These are phyloP conservation scores for Chenopodium formosanum DNA, from an alignment of 148 eudicot species.

Conservation along the genomic window DNA sequence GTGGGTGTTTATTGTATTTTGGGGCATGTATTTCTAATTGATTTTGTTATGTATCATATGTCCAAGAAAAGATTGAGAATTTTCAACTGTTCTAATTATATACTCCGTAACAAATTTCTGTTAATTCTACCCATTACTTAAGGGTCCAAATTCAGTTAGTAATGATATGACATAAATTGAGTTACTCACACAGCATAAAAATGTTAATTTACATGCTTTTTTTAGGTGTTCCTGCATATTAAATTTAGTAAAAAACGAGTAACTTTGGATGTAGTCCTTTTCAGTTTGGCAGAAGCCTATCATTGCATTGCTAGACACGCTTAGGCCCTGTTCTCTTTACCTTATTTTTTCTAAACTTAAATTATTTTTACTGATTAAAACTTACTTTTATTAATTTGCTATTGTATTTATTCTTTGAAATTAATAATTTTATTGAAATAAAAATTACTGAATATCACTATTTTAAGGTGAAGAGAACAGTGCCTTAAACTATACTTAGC, in stretches of 20 bases:
- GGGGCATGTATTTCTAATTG: background rate
- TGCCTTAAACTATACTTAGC: background rate
- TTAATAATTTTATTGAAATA: too few relatives aligned
- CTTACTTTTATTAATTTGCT: too few relatives aligned
- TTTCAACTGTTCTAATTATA: too few relatives aligned
- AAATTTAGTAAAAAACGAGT: background rate
- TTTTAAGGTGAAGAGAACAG: too few relatives aligned
- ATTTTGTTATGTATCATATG: background rate
- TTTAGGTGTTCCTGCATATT: background rate
- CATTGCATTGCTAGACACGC: background rate
- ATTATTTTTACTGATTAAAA: too few relatives aligned
- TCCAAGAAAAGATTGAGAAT: background rate
- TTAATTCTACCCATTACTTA: background rate
- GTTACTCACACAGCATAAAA: background rate
- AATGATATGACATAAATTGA: background rate
- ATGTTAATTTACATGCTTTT: background rate
- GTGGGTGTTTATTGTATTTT: background rate
- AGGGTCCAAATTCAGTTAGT: background rate
- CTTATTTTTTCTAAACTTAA: too few relatives aligned
- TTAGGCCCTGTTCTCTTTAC: too few relatives aligned
- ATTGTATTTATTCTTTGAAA: too few relatives aligned
- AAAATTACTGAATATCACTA: too few relatives aligned
- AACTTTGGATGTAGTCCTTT: background rate
- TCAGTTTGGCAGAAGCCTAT: background rate
- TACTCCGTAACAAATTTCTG: background rate